These are phyloP conservation scores for Torulaspora quercuum DNA, from an alignment of 805 yeast genomes.

Conservation along the genomic window DNA sequence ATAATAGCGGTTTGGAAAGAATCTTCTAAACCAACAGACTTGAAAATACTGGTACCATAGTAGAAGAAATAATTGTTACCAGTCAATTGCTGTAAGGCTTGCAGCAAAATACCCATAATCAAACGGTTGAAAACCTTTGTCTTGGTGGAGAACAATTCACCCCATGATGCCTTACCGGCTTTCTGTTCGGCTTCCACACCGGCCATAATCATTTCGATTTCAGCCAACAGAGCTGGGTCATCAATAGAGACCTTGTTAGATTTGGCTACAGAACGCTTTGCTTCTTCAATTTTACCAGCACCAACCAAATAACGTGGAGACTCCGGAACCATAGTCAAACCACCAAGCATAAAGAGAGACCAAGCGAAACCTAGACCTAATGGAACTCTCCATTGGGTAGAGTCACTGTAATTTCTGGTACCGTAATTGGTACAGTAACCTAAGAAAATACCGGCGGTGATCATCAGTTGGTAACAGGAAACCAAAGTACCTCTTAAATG, in stretches of 20 bases:
- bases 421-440: constrained; percentile 69
- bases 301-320: constrained; percentile 60
- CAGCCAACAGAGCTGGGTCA: constrained; percentile 52
- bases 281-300: constrained; percentile 49
- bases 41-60: constrained; percentile 46
- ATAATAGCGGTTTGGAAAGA: constrained; percentile 54
- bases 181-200: constrained; percentile 56
- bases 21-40: constrained; percentile 40
- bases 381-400: constrained; percentile 63
- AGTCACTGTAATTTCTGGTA: constrained; percentile 30
- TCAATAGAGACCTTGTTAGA: constrained; percentile 55
- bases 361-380: constrained; percentile 48
- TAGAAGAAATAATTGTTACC: no score
- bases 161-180: constrained; percentile 54
- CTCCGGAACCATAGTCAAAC: constrained; percentile 62
- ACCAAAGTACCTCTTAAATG: constrained; percentile 60
- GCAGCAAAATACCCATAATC: constrained; percentile 49
- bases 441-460: constrained; percentile 61
- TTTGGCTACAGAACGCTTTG: constrained; percentile 49
- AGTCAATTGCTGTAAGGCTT: constrained; percentile 62
- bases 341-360: constrained; percentile 38
- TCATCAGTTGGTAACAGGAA: constrained; percentile 57
- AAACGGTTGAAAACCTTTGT: constrained; percentile 51
- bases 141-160: constrained; percentile 55
- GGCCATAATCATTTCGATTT: constrained; percentile 49